Conservation (phyloP, 768 basidiomycete species). For the Termitomyces sp. region DNA sequence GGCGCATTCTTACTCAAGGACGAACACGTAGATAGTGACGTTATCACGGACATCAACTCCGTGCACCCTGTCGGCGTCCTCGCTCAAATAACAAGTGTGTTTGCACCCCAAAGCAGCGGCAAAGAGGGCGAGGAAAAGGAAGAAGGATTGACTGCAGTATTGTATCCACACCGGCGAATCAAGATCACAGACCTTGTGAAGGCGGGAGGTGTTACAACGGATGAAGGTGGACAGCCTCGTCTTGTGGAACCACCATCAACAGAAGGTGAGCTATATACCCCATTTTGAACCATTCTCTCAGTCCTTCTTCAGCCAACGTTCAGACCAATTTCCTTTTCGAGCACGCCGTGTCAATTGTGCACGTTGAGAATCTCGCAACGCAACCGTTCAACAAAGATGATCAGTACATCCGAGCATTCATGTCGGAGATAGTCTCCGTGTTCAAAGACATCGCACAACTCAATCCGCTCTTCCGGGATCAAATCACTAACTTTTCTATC, state of each 20-base stretch:
- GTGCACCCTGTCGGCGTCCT: constrained; percentile 95
- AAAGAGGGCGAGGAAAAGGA: constrained; percentile 62
- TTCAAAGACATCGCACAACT: constrained; percentile 99
- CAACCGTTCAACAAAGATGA: constrained; percentile 88
- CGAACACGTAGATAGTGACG: constrained; percentile 85
- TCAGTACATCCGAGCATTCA: constrained; percentile 93
- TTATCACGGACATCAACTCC: constrained; percentile 81
- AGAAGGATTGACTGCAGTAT: constrained; percentile 88
- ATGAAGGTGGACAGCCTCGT: constrained; percentile 36
- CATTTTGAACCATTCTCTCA: neutral
- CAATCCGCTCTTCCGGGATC: constrained; percentile 96
- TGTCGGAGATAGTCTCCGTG: constrained; percentile 92
- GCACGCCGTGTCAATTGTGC: constrained; percentile 81
- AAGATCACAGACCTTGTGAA: constrained; percentile 84
- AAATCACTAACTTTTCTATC: constrained; percentile 94
- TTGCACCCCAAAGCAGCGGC: constrained; percentile 46
- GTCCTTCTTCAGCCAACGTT: constrained; percentile 41
- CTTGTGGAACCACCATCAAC: constrained; percentile 42
- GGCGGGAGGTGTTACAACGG: constrained; percentile 39
- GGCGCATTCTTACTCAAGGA: constrained; percentile 97
- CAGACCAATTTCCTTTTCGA: constrained; percentile 84
- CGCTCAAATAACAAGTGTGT: constrained; percentile 93
- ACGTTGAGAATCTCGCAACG: constrained; percentile 77
- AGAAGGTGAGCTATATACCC: constrained; percentile 11
- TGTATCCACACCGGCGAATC: constrained; percentile 91